These are phyloP conservation scores for Microsporum canis DNA, from an alignment of 2,329 filamentous ascomycete species.

Conservation along the genomic window DNA sequence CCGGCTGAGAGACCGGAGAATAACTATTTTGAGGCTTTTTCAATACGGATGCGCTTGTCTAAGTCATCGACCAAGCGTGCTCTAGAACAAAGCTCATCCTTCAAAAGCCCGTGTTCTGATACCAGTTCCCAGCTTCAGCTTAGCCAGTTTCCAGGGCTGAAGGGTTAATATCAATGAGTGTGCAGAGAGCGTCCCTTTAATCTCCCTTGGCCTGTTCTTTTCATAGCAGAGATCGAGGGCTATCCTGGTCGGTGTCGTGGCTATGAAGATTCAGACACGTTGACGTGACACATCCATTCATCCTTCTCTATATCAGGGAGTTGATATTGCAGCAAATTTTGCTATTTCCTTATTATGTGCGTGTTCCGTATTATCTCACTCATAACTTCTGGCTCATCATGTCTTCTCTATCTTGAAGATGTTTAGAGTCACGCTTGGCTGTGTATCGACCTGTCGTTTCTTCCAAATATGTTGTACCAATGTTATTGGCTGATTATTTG, in stretches of 20 bases:
- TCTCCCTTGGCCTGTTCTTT: neutral
- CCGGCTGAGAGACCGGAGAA: neutral
- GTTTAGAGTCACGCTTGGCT: neutral
- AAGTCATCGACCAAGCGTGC: neutral
- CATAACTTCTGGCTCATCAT: neutral
- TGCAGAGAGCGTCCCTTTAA: neutral
- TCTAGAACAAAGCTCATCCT: neutral
- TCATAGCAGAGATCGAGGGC: neutral
- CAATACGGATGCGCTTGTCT: neutral
- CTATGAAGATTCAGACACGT: neutral
- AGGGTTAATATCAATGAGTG: neutral
- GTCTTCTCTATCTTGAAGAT: neutral
- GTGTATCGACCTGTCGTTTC: neutral
- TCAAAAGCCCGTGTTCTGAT: neutral
- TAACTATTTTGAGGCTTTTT: neutral
- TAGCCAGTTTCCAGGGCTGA: neutral
- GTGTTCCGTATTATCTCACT: neutral
- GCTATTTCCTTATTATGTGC: neutral
- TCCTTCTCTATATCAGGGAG: neutral
- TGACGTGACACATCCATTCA: neutral
- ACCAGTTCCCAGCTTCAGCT: neutral
- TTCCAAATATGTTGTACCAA: neutral
- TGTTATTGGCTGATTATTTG: neutral
- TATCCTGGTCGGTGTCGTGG: neutral
- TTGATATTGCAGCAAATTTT: neutral